Percentiles rank a stretch among this genome's conserved stretches.
These are phyloP conservation scores for Taphrina populina DNA, from an alignment of 1,139 yeast genomes.

Conservation along the genomic window DNA sequence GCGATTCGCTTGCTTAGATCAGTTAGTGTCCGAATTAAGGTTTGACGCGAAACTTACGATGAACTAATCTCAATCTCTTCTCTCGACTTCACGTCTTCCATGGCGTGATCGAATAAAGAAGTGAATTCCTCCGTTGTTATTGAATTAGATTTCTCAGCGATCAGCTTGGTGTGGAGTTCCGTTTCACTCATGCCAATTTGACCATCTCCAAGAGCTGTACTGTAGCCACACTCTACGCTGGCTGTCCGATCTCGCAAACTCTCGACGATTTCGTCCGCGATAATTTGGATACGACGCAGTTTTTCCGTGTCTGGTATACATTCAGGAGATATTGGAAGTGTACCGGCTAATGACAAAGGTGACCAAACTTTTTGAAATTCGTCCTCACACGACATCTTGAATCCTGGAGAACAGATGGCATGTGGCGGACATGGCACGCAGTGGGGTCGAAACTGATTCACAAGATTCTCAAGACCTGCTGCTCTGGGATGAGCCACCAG, in stretches of 20 bases:
- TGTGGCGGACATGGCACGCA: conserved; percentile 81
- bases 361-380: conserved; percentile 62
- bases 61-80: conserved; percentile 38
- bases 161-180: conserved; percentile 42
- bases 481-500: conserved; percentile 12
- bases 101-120: conserved; percentile 71
- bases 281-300: conserved; percentile 64
- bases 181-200: conserved; percentile 42
- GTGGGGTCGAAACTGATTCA: conserved; percentile 51
- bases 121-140: conserved; percentile 73
- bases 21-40: conserved; percentile 4
- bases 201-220: conserved; percentile 37
- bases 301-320: conserved; percentile 80
- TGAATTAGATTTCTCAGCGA: conserved; percentile 48
- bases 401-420: conserved; percentile 66
- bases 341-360: conserved; percentile 57
- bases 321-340: conserved; percentile 58
- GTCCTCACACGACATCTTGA: conserved; percentile 65
- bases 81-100: conserved; percentile 52
- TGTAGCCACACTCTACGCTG: conserved; percentile 61
- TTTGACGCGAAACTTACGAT: not conserved
- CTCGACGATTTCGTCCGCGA: conserved; percentile 67
- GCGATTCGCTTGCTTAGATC: conserved; percentile 27
- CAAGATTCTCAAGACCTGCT: conserved; percentile 39
- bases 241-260: conserved; percentile 71